Base-by-base conservation (phyloP, 345 rosid genomes). In the Atalantia buxifolia region DNA sequence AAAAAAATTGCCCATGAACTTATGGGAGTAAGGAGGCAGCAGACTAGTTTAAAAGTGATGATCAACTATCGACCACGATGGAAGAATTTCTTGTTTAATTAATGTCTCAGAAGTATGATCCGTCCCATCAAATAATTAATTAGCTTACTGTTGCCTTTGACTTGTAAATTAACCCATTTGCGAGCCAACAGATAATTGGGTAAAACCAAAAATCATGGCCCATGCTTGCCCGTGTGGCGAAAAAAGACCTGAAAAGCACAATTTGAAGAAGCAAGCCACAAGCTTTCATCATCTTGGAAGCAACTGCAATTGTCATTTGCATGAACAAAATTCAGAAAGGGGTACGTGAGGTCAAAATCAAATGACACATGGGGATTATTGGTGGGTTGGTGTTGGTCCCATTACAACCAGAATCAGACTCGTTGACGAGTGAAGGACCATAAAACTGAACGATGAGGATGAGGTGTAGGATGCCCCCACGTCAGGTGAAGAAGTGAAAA, bases 401-500 rank as follows among this genome's bases (percentile, higher is more conserved):
- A 62, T 4, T 10, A 42, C n/a, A 14, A 16, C 21, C 48, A 5
- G 10, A 24, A 55, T 22, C 19, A 3, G 48, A 64, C 67, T 69
- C 76, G 78, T 74, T 63, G 79, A 86, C 79, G 63, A 57, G 48
- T 64, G 71, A 18, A 18, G 21, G 25, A 27, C 84, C 83, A 65
- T 50, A 35, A 30, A 75, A 1, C 6, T 21, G 18, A 36, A 18
- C 30, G 69, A 66, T 81, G 86, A 80, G 86, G 84, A 56, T 83
- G 85, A 78, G 86, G 85, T 56, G 12, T 69, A 9, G 4, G 72
- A 72, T 59, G 31, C 76, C 66, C 79, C 82, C 84, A 82, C 86
- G 85, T 89, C 81, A 73, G 68, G 66, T 66, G 61, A 5, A 36
- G 50, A 45, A 45, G 18, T 12, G 50, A 16, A 48, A 48, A 61